Percentiles rank a stretch among this genome's conserved stretches.
Conservation (phyloP, 768 basidiomycete species). For the Sutorius australiensis region DNA sequence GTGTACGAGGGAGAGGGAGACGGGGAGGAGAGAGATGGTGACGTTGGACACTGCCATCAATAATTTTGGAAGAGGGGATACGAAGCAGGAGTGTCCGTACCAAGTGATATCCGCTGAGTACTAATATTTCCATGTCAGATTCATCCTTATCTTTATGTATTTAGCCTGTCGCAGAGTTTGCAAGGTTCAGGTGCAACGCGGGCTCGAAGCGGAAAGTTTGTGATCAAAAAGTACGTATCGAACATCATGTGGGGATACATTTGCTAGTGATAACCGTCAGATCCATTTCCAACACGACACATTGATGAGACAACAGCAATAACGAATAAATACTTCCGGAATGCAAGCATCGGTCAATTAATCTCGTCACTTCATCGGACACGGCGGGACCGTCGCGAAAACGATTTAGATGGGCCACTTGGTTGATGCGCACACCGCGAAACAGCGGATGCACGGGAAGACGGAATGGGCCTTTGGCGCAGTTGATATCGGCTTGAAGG, state of each 20-base stretch:
- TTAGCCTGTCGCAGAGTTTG: no score
- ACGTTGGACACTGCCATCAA: constrained; percentile 34
- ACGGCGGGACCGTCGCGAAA: constrained; percentile 14
- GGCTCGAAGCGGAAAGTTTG: background rate
- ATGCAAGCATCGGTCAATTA: background rate
- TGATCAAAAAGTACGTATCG: background rate
- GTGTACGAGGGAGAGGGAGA: constrained; percentile 68
- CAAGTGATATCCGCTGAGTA: background rate
- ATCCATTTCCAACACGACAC: constrained; percentile 8
- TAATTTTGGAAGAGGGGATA: constrained; percentile 11
- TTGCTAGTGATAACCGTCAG: constrained; percentile 3
- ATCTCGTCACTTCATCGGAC: constrained; percentile 5
- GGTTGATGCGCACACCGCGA: constrained; percentile 19
- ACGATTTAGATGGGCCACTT: constrained; percentile 11
- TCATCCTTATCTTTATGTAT: no score
- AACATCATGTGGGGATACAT: constrained; percentile 1
- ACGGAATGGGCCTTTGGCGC: constrained; percentile 25
- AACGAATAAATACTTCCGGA: constrained; percentile 31
- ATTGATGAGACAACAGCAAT: constrained; percentile 33
- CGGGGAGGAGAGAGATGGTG: constrained; percentile 70
- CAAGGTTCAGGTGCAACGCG: background rate
- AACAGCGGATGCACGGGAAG: constrained; percentile 12
- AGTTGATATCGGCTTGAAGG: constrained; percentile 27
- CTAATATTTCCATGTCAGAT: constrained; percentile 16
- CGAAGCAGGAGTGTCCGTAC: constrained; percentile 8